A percentile compares a stretch with the other conserved stretches of the same genome.
Conservation (phyloP, 495 filamentous ascomycete genomes). For the Jackrogersella multiformis region DNA sequence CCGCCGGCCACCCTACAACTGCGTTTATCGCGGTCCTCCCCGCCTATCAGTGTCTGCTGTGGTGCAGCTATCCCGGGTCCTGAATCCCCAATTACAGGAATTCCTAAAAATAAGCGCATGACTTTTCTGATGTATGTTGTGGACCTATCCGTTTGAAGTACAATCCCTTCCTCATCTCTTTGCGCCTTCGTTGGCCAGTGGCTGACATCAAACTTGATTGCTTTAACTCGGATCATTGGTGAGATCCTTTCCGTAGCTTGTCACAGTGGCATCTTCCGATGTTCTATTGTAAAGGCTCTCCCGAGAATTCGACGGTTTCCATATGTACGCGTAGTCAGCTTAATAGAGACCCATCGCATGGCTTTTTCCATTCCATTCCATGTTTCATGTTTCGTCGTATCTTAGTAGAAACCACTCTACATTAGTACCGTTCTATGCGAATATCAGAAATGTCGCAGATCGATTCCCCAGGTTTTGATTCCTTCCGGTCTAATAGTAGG, state of each 20-base stretch:
- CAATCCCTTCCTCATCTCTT: constrained; percentile 8
- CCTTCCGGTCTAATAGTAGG: constrained; percentile 25
- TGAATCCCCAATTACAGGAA: constrained; percentile 15
- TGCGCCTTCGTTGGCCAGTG: constrained; percentile 17
- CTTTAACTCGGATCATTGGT: constrained; percentile 23
- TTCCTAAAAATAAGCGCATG: constrained; percentile 37
- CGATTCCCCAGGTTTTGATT: constrained; percentile 22
- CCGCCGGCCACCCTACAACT: constrained; percentile 16
- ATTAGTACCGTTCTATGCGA: constrained; percentile 11
- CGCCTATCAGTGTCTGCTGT: constrained; percentile 26
- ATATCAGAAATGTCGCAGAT: constrained; percentile 21
- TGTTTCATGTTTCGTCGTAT: constrained; percentile 24
- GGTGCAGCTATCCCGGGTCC: constrained; percentile 22
- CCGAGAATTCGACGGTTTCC: not conserved
- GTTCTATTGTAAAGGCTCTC: not conserved
- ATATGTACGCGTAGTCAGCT: constrained; percentile 10
- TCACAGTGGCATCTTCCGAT: constrained; percentile 10
- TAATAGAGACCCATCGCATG: constrained; percentile 19
- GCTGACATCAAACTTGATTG: constrained; percentile 12
- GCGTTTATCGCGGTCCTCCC: constrained; percentile 36
- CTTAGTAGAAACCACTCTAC: constrained; percentile 3
- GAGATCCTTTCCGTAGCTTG: constrained; percentile 10
- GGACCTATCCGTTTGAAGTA: constrained; percentile 20
- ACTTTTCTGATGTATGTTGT: constrained; percentile 22
- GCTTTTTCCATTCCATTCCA: not conserved